Percentiles rank a stretch among this genome's conserved stretches.
phyloP scores from a whole-genome alignment of 352 stramenopile genomes.

The Phytopythium litorale region DNA sequence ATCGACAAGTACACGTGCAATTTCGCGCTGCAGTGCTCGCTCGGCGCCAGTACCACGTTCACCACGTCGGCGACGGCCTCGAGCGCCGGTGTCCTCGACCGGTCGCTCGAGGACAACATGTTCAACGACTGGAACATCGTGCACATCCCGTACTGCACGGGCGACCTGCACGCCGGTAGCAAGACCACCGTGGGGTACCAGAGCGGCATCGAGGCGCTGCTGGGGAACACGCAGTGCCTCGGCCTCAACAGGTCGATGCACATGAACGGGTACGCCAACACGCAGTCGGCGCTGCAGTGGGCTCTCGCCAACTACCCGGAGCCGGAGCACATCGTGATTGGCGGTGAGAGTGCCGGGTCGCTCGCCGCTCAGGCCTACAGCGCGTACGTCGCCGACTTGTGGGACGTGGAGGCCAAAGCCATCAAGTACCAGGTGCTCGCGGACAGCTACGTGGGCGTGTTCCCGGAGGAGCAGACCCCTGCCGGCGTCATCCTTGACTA shows the following conservation, averaged over 20 bases:
- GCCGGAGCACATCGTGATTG: constrained; percentile 44
- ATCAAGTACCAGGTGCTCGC: constrained; percentile 39
- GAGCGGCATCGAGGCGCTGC: constrained; percentile 25
- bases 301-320: constrained; percentile 52
- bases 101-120: constrained; percentile 40
- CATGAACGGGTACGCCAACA: constrained; percentile 67
- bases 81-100: constrained; percentile 45
- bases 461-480: constrained; percentile 29
- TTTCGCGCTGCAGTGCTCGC: constrained; percentile 50
- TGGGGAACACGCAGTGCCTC: constrained; percentile 31
- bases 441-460: constrained; percentile 54
- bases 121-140: constrained; percentile 77
- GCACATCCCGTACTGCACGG: constrained; percentile 68
- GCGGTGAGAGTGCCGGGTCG: constrained; percentile 45
- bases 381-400: constrained; percentile 39
- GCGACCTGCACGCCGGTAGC: constrained; percentile 62
- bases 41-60: constrained; percentile 33
- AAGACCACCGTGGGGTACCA: constrained; percentile 14
- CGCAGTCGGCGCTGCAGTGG: constrained; percentile 53
- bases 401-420: constrained; percentile 38
- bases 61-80: constrained; percentile 27
- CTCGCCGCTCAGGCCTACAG: constrained; percentile 46
- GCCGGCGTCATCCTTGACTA: constrained; percentile 36
- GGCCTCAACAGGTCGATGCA: constrained; percentile 37
- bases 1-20: constrained; percentile 50